Evolutionary conservation across 495 filamentous ascomycete genomes (phyloP).

Genomic region (Venustampulla echinocandica): DNA sequence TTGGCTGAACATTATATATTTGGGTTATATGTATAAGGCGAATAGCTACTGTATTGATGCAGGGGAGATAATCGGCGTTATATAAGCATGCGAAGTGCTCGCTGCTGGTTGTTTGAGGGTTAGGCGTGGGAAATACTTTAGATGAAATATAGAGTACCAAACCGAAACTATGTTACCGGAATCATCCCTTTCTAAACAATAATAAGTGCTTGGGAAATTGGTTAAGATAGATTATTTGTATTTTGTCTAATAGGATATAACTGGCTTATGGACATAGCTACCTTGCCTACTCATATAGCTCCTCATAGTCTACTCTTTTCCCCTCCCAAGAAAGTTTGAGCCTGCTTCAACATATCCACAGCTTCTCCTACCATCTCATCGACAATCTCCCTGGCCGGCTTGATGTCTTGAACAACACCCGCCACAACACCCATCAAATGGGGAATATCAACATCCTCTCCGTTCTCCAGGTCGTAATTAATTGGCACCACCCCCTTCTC

Average conservation of each 20-base stretch:
- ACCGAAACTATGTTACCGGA: too few species aligned
- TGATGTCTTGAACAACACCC: constrained; percentile 59
- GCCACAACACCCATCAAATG: constrained; percentile 94
- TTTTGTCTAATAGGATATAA: too few species aligned
- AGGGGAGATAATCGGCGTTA: constrained; percentile 17
- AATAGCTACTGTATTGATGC: neutral
- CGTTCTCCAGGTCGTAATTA: constrained; percentile 67
- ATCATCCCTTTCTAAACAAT: too few species aligned
- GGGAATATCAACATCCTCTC: constrained; percentile 69
- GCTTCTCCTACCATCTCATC: constrained; percentile 81
- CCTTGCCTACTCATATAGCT: too few species aligned
- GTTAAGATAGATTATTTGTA: too few species aligned
- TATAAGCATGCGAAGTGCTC: constrained; percentile 27
- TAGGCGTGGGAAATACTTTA: too few species aligned
- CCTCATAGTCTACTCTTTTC: constrained; percentile 38
- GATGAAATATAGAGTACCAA: too few species aligned
- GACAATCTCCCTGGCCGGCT: constrained; percentile 75
- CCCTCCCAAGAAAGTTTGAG: constrained; percentile 39
- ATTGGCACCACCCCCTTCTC: constrained; percentile 68
- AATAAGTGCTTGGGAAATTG: too few species aligned
- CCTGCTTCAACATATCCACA: constrained; percentile 55
- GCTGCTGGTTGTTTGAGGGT: constrained; percentile 17
- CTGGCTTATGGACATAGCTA: too few species aligned
- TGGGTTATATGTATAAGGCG: neutral
- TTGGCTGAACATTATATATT: constrained; percentile 7